phyloP scores from a whole-genome alignment of 345 rosid genomes.

The Rubroshorea leprosula region DNA sequence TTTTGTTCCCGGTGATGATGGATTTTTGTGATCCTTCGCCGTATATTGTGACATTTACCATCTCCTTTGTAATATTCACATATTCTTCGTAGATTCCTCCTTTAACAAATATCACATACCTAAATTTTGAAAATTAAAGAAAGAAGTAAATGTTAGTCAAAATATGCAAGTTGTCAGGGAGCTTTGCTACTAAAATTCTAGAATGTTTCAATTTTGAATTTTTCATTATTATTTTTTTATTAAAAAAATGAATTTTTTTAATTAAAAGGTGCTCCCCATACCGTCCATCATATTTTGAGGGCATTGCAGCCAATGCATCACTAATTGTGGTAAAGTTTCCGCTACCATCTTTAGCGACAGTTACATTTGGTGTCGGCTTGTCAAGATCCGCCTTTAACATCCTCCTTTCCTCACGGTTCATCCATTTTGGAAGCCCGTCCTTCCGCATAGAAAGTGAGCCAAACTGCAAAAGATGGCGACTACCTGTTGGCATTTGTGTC shows the following conservation, averaged over 20 bases:
- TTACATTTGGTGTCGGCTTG: conserved; percentile 43
- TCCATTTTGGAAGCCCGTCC: conserved; percentile 52
- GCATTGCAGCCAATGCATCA: conserved; percentile 61
- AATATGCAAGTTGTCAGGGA: no score
- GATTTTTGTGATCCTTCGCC: conserved; percentile 91
- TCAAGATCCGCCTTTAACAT: conserved; percentile 33
- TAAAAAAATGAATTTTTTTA: no score
- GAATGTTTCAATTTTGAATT: no score
- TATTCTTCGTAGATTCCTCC: conserved; percentile 60
- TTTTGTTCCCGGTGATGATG: conserved; percentile 60
- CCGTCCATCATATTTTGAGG: conserved; percentile 53
- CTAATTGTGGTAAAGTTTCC: conserved; percentile 62
- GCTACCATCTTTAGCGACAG: conserved; percentile 78
- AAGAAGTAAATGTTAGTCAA: neutral
- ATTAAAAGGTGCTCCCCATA: no score
- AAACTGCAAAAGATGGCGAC: conserved; percentile 42
- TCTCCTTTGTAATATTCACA: conserved; percentile 45
- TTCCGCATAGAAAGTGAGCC: conserved; percentile 6
- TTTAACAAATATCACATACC: conserved; percentile 68
- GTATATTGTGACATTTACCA: conserved; percentile 50
- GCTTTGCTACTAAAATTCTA: no score
- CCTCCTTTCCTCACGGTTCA: conserved; percentile 50
- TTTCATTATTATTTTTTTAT: no score
- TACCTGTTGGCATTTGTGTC: conserved; percentile 4
- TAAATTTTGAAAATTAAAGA: conserved; percentile 17